A percentile compares a stretch with the other conserved stretches of the same genome.
Conservation (phyloP, 768 basidiomycete genomes). For the Aureoboletus auriporus region DNA sequence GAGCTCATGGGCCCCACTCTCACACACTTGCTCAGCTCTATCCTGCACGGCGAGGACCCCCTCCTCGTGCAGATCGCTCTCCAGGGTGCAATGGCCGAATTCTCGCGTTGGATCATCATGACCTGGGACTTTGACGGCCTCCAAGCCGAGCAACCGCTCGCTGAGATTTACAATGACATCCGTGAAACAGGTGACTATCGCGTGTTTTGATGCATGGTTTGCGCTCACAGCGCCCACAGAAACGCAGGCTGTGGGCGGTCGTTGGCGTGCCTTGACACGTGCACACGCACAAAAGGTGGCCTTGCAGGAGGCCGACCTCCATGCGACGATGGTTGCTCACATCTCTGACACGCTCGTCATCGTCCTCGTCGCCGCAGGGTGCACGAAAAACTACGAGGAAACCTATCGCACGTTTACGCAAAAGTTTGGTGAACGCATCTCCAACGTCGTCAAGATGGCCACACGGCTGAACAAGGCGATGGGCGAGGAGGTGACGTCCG, state of each 20-base stretch:
- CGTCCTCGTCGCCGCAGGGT: conserved; percentile 40
- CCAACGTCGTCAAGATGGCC: conserved; percentile 32
- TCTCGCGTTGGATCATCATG: conserved; percentile 31
- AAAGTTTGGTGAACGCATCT: conserved; percentile 33
- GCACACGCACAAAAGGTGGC: conserved; percentile 36
- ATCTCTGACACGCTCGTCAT: conserved; percentile 42
- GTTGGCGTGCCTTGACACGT: conserved; percentile 54
- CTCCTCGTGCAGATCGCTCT: conserved; percentile 39
- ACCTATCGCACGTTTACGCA: conserved; percentile 28
- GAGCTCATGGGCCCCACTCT: conserved; percentile 31
- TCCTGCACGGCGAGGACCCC: conserved; percentile 30
- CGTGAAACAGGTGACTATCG: conserved; percentile 37
- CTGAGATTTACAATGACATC: conserved; percentile 37
- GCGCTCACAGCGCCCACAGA: conserved; percentile 30
- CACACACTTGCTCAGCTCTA: conserved; percentile 20
- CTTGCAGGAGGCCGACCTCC: conserved; percentile 29
- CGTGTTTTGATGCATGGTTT: not conserved
- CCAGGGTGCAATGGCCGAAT: conserved; percentile 31
- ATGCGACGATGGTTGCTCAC: conserved; percentile 39
- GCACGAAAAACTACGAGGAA: conserved; percentile 31
- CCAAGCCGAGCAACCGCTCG: conserved; percentile 25
- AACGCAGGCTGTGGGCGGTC: conserved; percentile 48
- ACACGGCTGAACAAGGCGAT: conserved; percentile 41
- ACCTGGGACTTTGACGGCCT: conserved; percentile 33
- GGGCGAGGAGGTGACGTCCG: conserved; percentile 55